Conservation (phyloP, 768 basidiomycete species). For the Pleurotus platypus region DNA sequence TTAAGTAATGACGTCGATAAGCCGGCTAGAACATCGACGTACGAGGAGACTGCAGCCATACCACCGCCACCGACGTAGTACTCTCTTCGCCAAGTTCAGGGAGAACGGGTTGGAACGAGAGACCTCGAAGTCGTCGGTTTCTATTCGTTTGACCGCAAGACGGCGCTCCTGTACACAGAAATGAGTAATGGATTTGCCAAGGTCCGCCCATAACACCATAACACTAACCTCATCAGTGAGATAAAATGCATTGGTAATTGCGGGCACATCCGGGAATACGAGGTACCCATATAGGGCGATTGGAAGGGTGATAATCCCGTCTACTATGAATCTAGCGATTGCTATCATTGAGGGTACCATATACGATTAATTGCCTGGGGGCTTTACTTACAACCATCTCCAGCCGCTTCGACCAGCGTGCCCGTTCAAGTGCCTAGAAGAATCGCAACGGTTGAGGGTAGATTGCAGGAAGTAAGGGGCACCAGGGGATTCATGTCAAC, state of each 20-base stretch:
- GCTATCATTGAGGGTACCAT: neutral
- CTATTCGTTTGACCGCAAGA: constrained; percentile 47
- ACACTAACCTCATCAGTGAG: constrained; percentile 48
- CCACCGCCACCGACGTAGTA: constrained; percentile 63
- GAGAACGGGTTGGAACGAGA: constrained; percentile 28
- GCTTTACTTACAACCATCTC: constrained; percentile 56
- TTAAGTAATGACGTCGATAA: too few species aligned
- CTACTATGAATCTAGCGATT: constrained; percentile 53
- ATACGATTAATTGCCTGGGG: constrained; percentile 3
- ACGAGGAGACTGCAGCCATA: constrained; percentile 66
- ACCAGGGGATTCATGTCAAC: neutral
- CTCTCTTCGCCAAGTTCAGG: constrained; percentile 41
- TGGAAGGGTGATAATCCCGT: constrained; percentile 68
- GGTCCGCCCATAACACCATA: too few species aligned
- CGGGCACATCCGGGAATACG: constrained; percentile 69
- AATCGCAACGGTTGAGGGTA: constrained; percentile 2
- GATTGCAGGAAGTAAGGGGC: neutral
- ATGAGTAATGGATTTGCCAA: too few species aligned
- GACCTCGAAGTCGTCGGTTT: constrained; percentile 27
- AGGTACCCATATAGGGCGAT: constrained; percentile 71
- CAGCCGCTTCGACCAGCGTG: constrained; percentile 54
- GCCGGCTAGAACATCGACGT: neutral
- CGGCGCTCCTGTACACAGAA: constrained; percentile 42
- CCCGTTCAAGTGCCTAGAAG: constrained; percentile 48
- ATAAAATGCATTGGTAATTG: constrained; percentile 62